Conservation (phyloP, 805 yeast genomes). For the Ogataea haglerorum region DNA sequence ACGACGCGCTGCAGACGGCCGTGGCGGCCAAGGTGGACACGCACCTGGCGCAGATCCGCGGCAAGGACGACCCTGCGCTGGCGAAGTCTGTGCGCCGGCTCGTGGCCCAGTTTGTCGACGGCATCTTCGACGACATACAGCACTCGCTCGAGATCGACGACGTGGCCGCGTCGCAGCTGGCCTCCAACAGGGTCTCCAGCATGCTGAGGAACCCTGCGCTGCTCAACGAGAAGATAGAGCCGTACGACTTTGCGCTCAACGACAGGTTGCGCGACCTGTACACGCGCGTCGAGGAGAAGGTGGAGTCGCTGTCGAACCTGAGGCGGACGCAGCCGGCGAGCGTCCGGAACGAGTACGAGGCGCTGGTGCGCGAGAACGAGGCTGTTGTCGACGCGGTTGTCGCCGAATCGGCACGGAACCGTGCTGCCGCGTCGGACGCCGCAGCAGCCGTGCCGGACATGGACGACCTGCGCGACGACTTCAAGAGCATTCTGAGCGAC, state of each 20-base stretch:
- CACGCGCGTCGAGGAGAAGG: slow-evolving; percentile 58
- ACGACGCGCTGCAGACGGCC: slow-evolving; percentile 39
- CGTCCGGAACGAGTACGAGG: slow-evolving; percentile 37
- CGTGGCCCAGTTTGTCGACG: slow-evolving; percentile 45
- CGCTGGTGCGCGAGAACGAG: slow-evolving; percentile 21
- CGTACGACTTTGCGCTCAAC: slow-evolving; percentile 65
- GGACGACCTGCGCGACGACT: slow-evolving; percentile 12
- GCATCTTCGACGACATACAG: slow-evolving; percentile 55
- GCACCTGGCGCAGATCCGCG: slow-evolving; percentile 13
- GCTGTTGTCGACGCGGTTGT: slow-evolving; percentile 12
- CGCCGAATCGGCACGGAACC: slow-evolving; percentile 19
- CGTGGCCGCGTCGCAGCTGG: slow-evolving; percentile 21
- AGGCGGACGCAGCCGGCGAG: slow-evolving; percentile 50
- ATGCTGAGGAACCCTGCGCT: slow-evolving; percentile 18
- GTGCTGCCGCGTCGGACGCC: background rate
- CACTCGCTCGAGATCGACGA: slow-evolving; percentile 61
- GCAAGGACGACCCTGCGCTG: slow-evolving; percentile 14
- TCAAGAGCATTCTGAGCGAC: slow-evolving; percentile 21
- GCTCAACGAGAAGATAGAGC: slow-evolving; percentile 48
- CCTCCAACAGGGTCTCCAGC: slow-evolving; percentile 6
- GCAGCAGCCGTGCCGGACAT: slow-evolving; percentile 4
- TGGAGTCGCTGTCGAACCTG: slow-evolving; percentile 52
- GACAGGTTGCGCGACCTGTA: slow-evolving; percentile 54
- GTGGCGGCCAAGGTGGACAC: slow-evolving; percentile 42
- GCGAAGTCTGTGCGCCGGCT: slow-evolving; percentile 38